A percentile compares a stretch with the other conserved stretches of the same genome.
These are phyloP conservation scores for Arachnomyces sp. DNA, from an alignment of 2,329 filamentous ascomycete genomes.

Conservation along the genomic window DNA sequence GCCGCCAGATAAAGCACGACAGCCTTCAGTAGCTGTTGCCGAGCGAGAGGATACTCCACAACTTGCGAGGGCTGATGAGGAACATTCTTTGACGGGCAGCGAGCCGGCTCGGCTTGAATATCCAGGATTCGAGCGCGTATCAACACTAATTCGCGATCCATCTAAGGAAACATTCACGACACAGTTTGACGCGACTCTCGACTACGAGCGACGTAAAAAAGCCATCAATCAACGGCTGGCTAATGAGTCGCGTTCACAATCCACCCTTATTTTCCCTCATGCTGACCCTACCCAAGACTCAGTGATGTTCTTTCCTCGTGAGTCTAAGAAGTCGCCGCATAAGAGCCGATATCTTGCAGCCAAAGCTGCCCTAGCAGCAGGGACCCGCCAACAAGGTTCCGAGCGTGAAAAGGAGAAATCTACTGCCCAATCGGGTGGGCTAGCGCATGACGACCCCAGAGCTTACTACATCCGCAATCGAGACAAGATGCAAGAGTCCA, in stretches of 20 bases:
- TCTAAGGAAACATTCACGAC: constrained; percentile 8
- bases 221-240: constrained; percentile 23
- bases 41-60: constrained; percentile 3
- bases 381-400: background rate
- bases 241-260: constrained; percentile 10
- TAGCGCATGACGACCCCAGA: constrained; percentile 23
- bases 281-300: too few species aligned
- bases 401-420: background rate
- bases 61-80: background rate
- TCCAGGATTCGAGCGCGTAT: constrained; percentile 20
- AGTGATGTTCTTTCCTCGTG: background rate
- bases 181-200: constrained; percentile 26
- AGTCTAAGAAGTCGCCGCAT: constrained; percentile 20
- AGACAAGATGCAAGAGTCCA: constrained; percentile 1
- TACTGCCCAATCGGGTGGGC: background rate
- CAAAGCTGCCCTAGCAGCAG: constrained; percentile 16
- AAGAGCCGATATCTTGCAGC: constrained; percentile 26
- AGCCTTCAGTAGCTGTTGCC: background rate
- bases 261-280: background rate
- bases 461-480: constrained; percentile 23
- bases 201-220: constrained; percentile 33
- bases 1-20: background rate
- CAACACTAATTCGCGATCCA: constrained; percentile 16
- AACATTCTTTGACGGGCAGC: background rate
- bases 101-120: constrained; percentile 11